Evolutionary conservation across 192 early-diverging fungal species (phyloP), one percentile per base, ranked within the genome.

Genomic region (Allomyces macrogynus): DNA sequence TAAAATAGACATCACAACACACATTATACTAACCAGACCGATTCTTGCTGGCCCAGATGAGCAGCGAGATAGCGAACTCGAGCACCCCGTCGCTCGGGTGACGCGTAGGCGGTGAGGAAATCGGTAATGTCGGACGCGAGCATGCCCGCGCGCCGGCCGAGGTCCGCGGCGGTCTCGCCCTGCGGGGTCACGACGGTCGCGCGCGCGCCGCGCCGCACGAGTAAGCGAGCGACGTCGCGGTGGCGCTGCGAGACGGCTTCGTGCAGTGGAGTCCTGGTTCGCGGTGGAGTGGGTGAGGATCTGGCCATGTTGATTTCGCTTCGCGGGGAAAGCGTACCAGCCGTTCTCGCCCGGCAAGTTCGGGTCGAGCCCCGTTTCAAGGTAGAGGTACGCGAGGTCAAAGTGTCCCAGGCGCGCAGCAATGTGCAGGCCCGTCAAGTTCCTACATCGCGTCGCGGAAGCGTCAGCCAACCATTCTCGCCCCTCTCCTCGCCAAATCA

Each of bases 281-380:
- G 32, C 32, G 32, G 0, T 0, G 32, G 7, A 0, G 32, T 7
- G 4, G 32, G 32, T 40, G 32, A 40, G 32, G 32, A 7, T 3
- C 4, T 40, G 4, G 32, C 8, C 32, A 8, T 0, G 32, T 40
- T 8, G 32, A 40, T 0, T 27, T 27, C 26, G 7, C 5, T 7
- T 7, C 32, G 32, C 7, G 32, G 8, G 32, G 7, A 4, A 26
- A 14, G 12, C 49, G 16, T 14, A 20, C 49, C 49, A 57, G 23
- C 64, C 64, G 40, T 64, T 64, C 18, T 64, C 64, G 40, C 64
- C 64, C 14, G 32, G 26, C 40, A 24, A n/a, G 43, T 64, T 64
- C 32, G 27, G 16, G 22, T 64, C 64, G 23, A 64, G 16, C 16
- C 16, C 23, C 23, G 27, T 43, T 22, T 64, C 64, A 12, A 43